Conservation (phyloP, 116 monocot genomes). For the Cymodocea nodosa region DNA sequence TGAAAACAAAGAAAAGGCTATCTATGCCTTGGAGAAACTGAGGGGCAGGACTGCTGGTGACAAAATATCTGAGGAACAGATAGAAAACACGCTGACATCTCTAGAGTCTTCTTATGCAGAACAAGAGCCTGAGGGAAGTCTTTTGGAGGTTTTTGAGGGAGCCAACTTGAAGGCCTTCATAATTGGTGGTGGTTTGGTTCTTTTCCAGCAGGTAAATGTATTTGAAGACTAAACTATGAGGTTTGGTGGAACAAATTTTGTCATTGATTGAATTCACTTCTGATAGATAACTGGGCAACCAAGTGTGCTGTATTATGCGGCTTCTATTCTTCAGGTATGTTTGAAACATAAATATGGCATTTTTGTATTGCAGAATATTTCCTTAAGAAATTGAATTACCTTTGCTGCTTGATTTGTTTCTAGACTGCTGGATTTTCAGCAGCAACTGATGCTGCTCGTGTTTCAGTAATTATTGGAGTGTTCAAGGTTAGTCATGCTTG, state of each 20-base stretch:
- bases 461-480: conserved; percentile 74
- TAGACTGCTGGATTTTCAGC: conserved; percentile 96
- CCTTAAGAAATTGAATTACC: background rate
- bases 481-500: conserved; percentile 55
- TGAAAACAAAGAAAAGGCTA: conserved; percentile 45
- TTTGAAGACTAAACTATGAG: background rate
- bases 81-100: conserved; percentile 64
- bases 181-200: conserved; percentile 94
- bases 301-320: conserved; percentile 96
- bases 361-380: background rate
- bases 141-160: conserved; percentile 82
- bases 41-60: conserved; percentile 51
- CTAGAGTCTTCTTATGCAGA: conserved; percentile 54
- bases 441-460: conserved; percentile 91
- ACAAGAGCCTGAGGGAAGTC: conserved; percentile 44
- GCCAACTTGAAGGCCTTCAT: conserved; percentile 89
- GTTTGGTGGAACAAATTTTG: background rate
- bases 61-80: conserved; percentile 41
- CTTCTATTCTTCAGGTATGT: conserved; percentile 88
- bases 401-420: conserved; percentile 5
- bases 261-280: background rate
- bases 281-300: conserved; percentile 94
- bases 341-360: background rate
- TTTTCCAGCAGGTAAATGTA: conserved; percentile 81
- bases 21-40: conserved; percentile 41